These are phyloP conservation scores for Bolboschoenus planiculmis DNA, from an alignment of 176 grass and related monocot genomes.

Conservation along the genomic window DNA sequence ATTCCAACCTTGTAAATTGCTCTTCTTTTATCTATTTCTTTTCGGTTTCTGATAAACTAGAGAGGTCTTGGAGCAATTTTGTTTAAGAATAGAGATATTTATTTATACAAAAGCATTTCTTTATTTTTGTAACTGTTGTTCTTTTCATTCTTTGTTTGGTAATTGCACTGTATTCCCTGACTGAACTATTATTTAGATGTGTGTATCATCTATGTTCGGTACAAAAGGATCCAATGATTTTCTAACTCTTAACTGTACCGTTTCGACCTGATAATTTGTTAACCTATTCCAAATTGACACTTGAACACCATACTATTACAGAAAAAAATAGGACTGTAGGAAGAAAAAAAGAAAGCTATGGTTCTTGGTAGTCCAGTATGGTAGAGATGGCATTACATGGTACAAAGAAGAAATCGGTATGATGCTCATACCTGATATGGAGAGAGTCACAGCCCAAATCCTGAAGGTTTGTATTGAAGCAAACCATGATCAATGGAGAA, in stretches of 20 bases:
- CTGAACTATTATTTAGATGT: not conserved
- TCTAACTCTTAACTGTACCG: not conserved
- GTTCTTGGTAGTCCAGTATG: not conserved
- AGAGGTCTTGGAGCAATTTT: not conserved
- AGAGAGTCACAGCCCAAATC: not conserved
- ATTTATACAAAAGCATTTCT: not conserved
- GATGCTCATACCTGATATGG: not conserved
- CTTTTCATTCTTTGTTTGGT: not conserved
- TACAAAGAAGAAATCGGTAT: not conserved
- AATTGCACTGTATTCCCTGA: not conserved
- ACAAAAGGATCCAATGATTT: not conserved
- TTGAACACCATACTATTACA: not conserved
- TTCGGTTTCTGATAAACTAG: not conserved
- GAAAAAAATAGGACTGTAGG: not conserved
- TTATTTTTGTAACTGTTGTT: too few species aligned
- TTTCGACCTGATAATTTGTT: not conserved
- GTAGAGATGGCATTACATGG: not conserved
- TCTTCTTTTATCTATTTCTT: not conserved
- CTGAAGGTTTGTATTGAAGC: not conserved
- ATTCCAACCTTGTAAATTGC: constrained; percentile 13
- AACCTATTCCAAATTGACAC: too few species aligned
- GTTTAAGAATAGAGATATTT: not conserved
- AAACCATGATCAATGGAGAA: not conserved
- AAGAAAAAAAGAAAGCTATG: not conserved
- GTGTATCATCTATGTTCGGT: not conserved